A percentile compares a stretch with the other conserved stretches of the same genome.
These are phyloP conservation scores for Argentina anserina DNA, from an alignment of 306 rosid genomes.

Conservation along the genomic window DNA sequence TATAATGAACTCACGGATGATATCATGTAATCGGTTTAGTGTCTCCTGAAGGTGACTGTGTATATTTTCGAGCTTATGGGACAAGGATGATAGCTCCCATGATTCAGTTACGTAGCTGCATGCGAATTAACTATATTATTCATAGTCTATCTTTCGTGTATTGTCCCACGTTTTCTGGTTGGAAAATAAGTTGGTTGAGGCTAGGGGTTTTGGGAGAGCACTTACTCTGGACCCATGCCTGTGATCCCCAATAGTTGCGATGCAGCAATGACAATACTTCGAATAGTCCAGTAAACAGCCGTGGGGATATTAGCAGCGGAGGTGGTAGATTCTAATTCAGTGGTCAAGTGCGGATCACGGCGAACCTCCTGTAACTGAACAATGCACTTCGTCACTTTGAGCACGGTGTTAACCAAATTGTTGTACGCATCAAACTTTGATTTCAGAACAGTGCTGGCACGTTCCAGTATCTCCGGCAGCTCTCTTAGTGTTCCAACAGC, in stretches of 20 bases:
- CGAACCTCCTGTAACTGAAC: slow-evolving; percentile 52
- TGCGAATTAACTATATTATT: not conserved
- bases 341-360: slow-evolving; percentile 30
- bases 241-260: slow-evolving; percentile 43
- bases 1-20: slow-evolving; percentile 9
- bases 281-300: slow-evolving; percentile 69
- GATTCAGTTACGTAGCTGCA: slow-evolving; percentile 51
- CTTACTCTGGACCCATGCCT: slow-evolving; percentile 47
- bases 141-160: not conserved
- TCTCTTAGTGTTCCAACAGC: slow-evolving; percentile 48
- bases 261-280: slow-evolving; percentile 50
- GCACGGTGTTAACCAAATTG: slow-evolving; percentile 38
- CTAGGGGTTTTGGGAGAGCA: too few relatives aligned
- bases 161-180: not conserved
- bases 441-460: slow-evolving; percentile 24
- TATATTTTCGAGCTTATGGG: slow-evolving; percentile 52
- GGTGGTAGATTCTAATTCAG: slow-evolving; percentile 25
- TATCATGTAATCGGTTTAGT: not conserved
- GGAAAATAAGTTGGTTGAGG: not conserved
- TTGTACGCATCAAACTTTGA: slow-evolving; percentile 42
- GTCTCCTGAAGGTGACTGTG: slow-evolving; percentile 41
- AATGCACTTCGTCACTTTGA: slow-evolving; percentile 50
- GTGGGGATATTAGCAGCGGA: slow-evolving; percentile 39
- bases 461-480: slow-evolving; percentile 42
- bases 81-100: slow-evolving; percentile 74